These are phyloP conservation scores for Senna siamea DNA, from an alignment of 306 rosid genomes.

Conservation along the genomic window DNA sequence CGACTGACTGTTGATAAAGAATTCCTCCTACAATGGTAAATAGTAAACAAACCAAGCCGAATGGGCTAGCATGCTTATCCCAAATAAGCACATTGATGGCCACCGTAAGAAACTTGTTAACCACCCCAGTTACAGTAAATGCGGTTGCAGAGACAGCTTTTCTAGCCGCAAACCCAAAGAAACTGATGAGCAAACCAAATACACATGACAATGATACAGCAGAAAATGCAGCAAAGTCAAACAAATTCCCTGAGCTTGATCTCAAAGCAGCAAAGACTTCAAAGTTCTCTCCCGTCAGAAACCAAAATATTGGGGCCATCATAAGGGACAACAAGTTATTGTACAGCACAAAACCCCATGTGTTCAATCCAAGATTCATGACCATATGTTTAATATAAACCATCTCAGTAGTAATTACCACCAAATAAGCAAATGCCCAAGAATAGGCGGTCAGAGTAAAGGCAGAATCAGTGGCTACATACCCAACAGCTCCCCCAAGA, in stretches of 20 bases:
- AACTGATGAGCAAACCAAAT: constrained; percentile 72
- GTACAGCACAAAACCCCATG: constrained; percentile 73
- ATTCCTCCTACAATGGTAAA: constrained; percentile 67
- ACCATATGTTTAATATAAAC: constrained; percentile 80
- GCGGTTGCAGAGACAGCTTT: constrained; percentile 75
- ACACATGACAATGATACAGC: constrained; percentile 64
- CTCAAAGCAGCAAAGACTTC: constrained; percentile 60
- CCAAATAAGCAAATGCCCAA: constrained; percentile 77
- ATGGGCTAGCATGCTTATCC: constrained; percentile 73
- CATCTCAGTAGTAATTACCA: constrained; percentile 75
- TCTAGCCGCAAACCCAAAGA: constrained; percentile 77
- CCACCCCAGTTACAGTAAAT: constrained; percentile 75
- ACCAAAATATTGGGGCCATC: constrained; percentile 66
- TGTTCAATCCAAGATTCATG: constrained; percentile 68
- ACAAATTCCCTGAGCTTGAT: constrained; percentile 48
- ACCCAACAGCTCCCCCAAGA: constrained; percentile 72
- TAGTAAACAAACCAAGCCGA: constrained; percentile 68
- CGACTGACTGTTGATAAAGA: constrained; percentile 72
- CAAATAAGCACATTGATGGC: constrained; percentile 70
- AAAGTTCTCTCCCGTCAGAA: constrained; percentile 63
- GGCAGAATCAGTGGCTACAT: constrained; percentile 70
- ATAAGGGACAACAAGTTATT: constrained; percentile 66
- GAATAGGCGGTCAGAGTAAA: constrained; percentile 67
- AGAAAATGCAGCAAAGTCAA: constrained; percentile 45
- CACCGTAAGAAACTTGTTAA: constrained; percentile 72